phyloP scores from a whole-genome alignment of 768 basidiomycete species.

The Tubosaeta sp. region DNA sequence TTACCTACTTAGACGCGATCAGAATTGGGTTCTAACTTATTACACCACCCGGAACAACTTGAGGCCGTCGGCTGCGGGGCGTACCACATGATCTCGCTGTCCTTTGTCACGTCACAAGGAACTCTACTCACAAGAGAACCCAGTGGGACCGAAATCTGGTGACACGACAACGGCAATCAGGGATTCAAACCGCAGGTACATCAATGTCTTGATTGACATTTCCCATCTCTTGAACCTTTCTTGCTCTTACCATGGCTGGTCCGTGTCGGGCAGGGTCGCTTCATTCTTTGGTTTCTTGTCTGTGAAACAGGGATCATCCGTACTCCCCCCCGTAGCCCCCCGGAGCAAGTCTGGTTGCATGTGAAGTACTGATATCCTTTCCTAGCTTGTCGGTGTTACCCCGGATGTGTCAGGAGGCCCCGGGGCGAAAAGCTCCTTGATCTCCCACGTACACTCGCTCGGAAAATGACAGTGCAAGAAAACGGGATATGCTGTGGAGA shows the following conservation, averaged over 20 bases:
- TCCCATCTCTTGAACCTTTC: not conserved
- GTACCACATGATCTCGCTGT: not conserved
- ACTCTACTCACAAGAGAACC: not conserved
- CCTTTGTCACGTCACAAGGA: not conserved
- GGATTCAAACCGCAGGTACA: not conserved
- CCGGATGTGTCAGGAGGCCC: not conserved
- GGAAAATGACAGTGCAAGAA: not conserved
- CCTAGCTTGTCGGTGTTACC: not conserved
- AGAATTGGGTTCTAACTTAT: conserved; percentile 1
- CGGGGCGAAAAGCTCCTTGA: conserved; percentile 3
- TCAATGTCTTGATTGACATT: not conserved
- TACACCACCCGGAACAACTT: conserved; percentile 4
- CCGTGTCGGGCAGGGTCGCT: not conserved
- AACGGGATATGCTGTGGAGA: not conserved
- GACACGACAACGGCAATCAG: conserved; percentile 1
- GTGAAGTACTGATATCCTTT: not conserved
- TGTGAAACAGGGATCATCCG: not conserved
- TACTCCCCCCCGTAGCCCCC: not conserved
- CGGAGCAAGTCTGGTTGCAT: not conserved
- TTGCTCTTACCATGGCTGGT: not conserved
- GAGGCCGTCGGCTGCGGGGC: conserved; percentile 1
- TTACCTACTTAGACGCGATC: conserved; percentile 24
- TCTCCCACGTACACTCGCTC: not conserved
- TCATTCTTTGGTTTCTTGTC: not conserved
- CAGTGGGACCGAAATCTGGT: not conserved